Conservation (phyloP, 2,329 filamentous ascomycete species). For the Xylaria sp. region DNA sequence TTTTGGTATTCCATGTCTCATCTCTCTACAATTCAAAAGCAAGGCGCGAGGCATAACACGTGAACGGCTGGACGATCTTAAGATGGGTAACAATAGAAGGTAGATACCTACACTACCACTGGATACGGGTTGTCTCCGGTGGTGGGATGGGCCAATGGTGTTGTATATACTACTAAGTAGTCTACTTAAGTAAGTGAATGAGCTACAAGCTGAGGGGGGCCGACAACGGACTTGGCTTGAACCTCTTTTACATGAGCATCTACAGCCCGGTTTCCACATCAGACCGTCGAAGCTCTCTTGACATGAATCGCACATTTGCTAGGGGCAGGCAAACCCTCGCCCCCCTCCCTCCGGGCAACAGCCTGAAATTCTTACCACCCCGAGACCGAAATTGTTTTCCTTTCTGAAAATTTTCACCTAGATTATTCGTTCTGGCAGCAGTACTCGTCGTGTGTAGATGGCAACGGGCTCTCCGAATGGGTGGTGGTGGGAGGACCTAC, state of each 20-base stretch:
- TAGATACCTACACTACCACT: too few relatives aligned
- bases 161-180: neutral
- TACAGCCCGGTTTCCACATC: neutral
- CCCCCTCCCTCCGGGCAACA: neutral
- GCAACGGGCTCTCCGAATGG: neutral
- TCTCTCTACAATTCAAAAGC: neutral
- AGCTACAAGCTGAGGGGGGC: constrained; percentile 19
- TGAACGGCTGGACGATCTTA: too few relatives aligned
- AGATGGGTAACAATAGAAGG: too few relatives aligned
- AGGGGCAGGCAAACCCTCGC: constrained; percentile 13
- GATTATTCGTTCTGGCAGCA: constrained; percentile 23
- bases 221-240: constrained; percentile 33
- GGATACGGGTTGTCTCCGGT: neutral
- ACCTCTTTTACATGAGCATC: neutral
- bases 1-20: constrained; percentile 5
- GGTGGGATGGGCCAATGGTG: constrained; percentile 8
- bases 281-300: neutral
- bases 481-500: neutral
- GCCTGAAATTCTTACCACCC: constrained; percentile 22
- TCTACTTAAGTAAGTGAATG: neutral
- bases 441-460: neutral
- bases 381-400: neutral
- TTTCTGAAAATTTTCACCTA: constrained; percentile 14
- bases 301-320: constrained; percentile 29
- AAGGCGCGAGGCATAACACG: too few relatives aligned